These are phyloP conservation scores for Botrytis sinoallii DNA, from an alignment of 2,329 filamentous ascomycete species.

Conservation along the genomic window DNA sequence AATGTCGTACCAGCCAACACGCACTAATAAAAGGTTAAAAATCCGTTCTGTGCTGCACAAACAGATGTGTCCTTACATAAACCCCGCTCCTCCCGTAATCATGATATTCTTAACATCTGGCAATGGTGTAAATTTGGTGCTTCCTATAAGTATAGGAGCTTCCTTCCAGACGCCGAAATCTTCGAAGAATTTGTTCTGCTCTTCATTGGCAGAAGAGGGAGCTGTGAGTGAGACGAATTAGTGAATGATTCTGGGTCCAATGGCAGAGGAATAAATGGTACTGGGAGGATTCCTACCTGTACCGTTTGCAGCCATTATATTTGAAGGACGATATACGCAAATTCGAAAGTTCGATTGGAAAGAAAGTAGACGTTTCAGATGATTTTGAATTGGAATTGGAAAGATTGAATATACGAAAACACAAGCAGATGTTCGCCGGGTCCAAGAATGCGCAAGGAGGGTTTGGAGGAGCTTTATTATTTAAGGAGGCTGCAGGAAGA, in stretches of 20 bases:
- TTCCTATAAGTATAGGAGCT: constrained; percentile 66
- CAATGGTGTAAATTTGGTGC: constrained; percentile 66
- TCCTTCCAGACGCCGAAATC: constrained; percentile 68
- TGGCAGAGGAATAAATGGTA: constrained; percentile 4
- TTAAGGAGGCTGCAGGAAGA: not conserved
- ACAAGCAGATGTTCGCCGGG: not conserved
- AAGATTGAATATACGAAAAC: not conserved
- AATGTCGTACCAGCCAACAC: constrained; percentile 78
- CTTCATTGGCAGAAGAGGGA: constrained; percentile 21
- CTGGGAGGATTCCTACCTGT: constrained; percentile 20
- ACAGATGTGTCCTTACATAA: constrained; percentile 61
- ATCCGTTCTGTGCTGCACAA: constrained; percentile 15
- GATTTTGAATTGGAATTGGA: not conserved
- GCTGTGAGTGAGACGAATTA: constrained; percentile 18
- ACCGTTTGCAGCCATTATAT: constrained; percentile 20
- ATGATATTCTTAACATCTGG: constrained; percentile 74
- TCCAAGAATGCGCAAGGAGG: constrained; percentile 7
- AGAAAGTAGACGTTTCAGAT: not conserved
- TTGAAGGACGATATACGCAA: not conserved
- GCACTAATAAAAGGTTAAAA: constrained; percentile 51
- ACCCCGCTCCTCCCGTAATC: constrained; percentile 79
- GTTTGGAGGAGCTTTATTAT: constrained; percentile 11
- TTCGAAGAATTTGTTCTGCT: constrained; percentile 45
- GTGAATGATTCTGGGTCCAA: not conserved
- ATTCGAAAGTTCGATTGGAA: not conserved